These are phyloP conservation scores for Trichoderma semiorbis DNA, from an alignment of 2,329 filamentous ascomycete genomes.

Conservation along the genomic window DNA sequence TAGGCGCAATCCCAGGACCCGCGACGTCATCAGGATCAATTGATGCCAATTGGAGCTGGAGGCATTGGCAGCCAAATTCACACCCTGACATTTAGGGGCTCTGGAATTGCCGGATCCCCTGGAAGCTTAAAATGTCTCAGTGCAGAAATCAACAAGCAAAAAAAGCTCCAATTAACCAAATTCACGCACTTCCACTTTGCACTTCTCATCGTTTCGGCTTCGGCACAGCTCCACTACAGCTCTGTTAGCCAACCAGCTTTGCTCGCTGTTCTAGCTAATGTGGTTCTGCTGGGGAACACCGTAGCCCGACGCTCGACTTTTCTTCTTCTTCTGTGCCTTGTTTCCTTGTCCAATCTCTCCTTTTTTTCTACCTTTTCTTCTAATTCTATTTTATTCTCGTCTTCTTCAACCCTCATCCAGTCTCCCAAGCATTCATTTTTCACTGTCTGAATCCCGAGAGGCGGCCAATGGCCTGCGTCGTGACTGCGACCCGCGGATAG, in stretches of 20 bases:
- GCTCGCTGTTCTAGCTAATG: constrained; percentile 1
- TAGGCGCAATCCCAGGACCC: neutral
- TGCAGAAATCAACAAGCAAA: neutral
- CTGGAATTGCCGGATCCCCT: constrained; percentile 3
- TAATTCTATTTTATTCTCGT: neutral
- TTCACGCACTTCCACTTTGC: neutral
- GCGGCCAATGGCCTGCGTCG: constrained; percentile 18
- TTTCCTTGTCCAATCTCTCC: neutral
- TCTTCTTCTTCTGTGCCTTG: neutral
- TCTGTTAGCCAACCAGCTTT: constrained; percentile 5
- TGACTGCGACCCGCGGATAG: constrained; percentile 17
- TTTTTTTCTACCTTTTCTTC: neutral
- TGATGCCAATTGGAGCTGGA: neutral
- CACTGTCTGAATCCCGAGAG: neutral
- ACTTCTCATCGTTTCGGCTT: neutral
- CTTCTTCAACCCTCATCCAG: neutral
- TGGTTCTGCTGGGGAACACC: constrained; percentile 13
- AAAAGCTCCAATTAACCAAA: neutral
- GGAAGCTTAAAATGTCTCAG: constrained; percentile 13
- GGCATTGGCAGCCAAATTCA: neutral
- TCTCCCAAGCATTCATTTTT: neutral
- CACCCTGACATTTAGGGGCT: neutral
- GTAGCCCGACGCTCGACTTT: constrained; percentile 8
- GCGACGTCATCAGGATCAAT: neutral
- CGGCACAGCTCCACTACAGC: constrained; percentile 13